A percentile compares a stretch with the other conserved stretches of the same genome.
Conservation (phyloP, 2,329 filamentous ascomycete genomes). For the Aspergillus sp. region DNA sequence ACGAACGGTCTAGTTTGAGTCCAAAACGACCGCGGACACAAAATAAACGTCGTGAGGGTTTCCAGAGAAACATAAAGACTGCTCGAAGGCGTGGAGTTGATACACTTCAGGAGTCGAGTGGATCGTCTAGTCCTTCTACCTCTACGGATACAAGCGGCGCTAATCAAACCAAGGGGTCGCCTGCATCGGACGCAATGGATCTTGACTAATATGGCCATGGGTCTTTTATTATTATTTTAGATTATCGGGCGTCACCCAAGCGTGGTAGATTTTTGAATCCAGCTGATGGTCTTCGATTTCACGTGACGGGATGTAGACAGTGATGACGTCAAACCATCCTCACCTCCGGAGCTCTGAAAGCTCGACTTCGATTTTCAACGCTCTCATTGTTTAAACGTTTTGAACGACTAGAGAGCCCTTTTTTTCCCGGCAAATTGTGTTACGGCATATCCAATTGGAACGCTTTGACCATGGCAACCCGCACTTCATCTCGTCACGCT, state of each 20-base stretch:
- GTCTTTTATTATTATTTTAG: not conserved
- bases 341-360: constrained; percentile 13
- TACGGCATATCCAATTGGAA: not conserved
- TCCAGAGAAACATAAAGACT: constrained; percentile 1
- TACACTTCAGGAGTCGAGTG: constrained; percentile 10
- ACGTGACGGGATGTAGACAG: constrained; percentile 1
- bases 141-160: constrained; percentile 23
- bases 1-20: constrained; percentile 14
- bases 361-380: not conserved
- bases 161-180: constrained; percentile 14
- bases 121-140: constrained; percentile 16
- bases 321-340: constrained; percentile 37
- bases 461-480: constrained; percentile 27
- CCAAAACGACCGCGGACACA: constrained; percentile 29
- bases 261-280: not conserved
- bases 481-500: constrained; percentile 44
- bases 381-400: not conserved
- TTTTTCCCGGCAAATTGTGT: not conserved
- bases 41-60: constrained; percentile 20
- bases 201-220: constrained; percentile 28
- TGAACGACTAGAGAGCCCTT: not conserved
- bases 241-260: not conserved
- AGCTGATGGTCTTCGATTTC: not conserved
- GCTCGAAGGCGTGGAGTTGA: constrained; percentile 13
- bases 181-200: constrained; percentile 34